Conservation (phyloP, 2,329 filamentous ascomycete genomes). For the Ophidiomyces ophidiicola region DNA sequence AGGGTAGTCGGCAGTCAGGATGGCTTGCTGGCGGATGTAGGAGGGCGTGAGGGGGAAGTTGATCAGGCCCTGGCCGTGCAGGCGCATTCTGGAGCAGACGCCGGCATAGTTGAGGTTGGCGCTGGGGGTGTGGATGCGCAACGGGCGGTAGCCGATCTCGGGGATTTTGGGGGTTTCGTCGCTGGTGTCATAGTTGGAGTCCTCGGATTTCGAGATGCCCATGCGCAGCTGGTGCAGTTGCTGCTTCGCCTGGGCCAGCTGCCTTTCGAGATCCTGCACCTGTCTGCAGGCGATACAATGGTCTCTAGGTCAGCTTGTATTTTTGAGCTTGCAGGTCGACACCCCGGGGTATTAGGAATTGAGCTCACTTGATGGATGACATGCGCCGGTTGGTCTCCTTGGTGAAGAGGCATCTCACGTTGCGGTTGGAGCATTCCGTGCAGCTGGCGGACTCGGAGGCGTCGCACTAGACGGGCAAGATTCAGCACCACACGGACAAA, state of each 20-base stretch:
- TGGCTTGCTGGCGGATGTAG: slow-evolving; percentile 37
- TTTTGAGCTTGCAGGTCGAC: slow-evolving; percentile 10
- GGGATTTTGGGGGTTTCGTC: slow-evolving; percentile 46
- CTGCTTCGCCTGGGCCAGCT: slow-evolving; percentile 65
- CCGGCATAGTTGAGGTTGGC: slow-evolving; percentile 53
- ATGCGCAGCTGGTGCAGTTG: slow-evolving; percentile 65
- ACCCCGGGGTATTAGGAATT: slow-evolving; percentile 5
- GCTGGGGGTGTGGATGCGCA: slow-evolving; percentile 49
- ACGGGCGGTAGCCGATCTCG: slow-evolving; percentile 53
- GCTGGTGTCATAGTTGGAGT: slow-evolving; percentile 29
- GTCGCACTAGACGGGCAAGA: too few relatives aligned
- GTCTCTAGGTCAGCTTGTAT: too few relatives aligned
- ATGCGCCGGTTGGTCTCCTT: slow-evolving; percentile 97
- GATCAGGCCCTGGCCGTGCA: slow-evolving; percentile 65
- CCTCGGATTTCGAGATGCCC: slow-evolving; percentile 43
- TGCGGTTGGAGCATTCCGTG: slow-evolving; percentile 91
- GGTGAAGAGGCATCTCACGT: slow-evolving; percentile 96
- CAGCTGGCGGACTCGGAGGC: slow-evolving; percentile 93
- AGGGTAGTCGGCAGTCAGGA: slow-evolving; percentile 45
- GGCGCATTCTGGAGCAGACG: slow-evolving; percentile 60
- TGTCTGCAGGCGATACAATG: too few relatives aligned
- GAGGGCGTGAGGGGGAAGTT: slow-evolving; percentile 61
- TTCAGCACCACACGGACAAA: too few relatives aligned
- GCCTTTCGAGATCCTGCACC: slow-evolving; percentile 90
- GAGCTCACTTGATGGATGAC: slow-evolving; percentile 89